Evolutionary conservation across 495 filamentous ascomycete genomes (phyloP), one percentile per base, ranked within the genome.

Genomic region (Aspergillus nidulans): DNA sequence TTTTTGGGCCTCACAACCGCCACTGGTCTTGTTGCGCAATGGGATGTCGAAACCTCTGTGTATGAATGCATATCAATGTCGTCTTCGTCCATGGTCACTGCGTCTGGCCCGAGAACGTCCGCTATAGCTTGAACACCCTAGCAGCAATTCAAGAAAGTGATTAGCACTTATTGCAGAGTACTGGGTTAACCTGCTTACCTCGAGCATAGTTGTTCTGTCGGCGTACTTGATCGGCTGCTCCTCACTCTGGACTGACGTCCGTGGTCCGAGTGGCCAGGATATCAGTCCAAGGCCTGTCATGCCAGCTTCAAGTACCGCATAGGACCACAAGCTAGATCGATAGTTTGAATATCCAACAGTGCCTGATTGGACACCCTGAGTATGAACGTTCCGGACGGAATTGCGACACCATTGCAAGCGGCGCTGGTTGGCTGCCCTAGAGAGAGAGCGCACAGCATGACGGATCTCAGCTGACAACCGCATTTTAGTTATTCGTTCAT

Each of bases 11-110:
- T 88, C 4, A 78, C 84, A 24, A 90, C 86, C 1, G 87, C 87
- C 6, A 88, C 83, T 0, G 86, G 86, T 4, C 87, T 69, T 5
- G 78, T 75, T 28, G 86, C 81, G 20, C 83, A 82, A 59, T 94
- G 91, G 38, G 81, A 82, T 1, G 87, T 85, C 1, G 86, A 90
- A 85, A 87, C 90, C 67, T 89, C 85, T 19, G 87, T 90, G 64
- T 88, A 91, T 16, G 88, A 88, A 65, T 94, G 89, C 15, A 76
- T 66, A 25, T 78, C 81, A 12, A 92, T 74, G 58, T 90, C 85
- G 26, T 94, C 89, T 12, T 85, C 79, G 55, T 92, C 89, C 2
- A 80, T 88, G 30, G 83, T 90, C 51, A 94, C 83, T 55, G 84
- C 77, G 61, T 90, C 86, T 44, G 85, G 83, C 38, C 81, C 71